A percentile compares a stretch with the other conserved stretches of the same genome.
These are phyloP conservation scores for Candida frijolesensis DNA, from an alignment of 1,139 yeast genomes.

Conservation along the genomic window DNA sequence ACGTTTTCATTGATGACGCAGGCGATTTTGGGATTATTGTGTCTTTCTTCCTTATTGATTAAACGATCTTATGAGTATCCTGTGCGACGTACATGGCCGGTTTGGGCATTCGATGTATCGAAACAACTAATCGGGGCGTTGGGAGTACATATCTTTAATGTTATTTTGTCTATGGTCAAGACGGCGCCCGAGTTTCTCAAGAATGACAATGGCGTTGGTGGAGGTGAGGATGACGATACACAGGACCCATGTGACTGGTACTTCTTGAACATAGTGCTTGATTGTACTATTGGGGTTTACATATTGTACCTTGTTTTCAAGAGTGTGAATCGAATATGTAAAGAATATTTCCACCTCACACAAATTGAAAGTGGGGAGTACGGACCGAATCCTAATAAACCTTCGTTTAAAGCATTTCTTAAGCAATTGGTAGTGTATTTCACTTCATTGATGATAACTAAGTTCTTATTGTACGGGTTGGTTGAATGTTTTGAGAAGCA, in stretches of 20 bases:
- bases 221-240: constrained; percentile 17
- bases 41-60: constrained; percentile 69
- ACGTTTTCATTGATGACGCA: constrained; percentile 72
- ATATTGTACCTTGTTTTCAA: constrained; percentile 61
- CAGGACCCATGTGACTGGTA: constrained; percentile 87
- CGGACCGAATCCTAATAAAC: constrained; percentile 61
- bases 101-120: constrained; percentile 88
- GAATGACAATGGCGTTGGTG: constrained; percentile 17
- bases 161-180: constrained; percentile 68
- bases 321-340: constrained; percentile 46
- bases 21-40: constrained; percentile 68
- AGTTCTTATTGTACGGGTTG: constrained; percentile 48
- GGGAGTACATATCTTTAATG: constrained; percentile 79
- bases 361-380: constrained; percentile 84
- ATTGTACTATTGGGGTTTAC: constrained; percentile 95
- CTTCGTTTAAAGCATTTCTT: constrained; percentile 61
- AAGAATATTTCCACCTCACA: constrained; percentile 33
- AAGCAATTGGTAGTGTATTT: constrained; percentile 78
- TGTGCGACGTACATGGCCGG: constrained; percentile 75
- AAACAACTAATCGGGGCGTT: constrained; percentile 88
- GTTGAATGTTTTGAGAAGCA: constrained; percentile 44
- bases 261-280: constrained; percentile 81
- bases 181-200: constrained; percentile 20
- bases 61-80: constrained; percentile 84
- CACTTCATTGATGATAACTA: constrained; percentile 62